Evolutionary conservation across 2,329 filamentous ascomycete species (phyloP).

Genomic region (Fusarium gaditjirri): DNA sequence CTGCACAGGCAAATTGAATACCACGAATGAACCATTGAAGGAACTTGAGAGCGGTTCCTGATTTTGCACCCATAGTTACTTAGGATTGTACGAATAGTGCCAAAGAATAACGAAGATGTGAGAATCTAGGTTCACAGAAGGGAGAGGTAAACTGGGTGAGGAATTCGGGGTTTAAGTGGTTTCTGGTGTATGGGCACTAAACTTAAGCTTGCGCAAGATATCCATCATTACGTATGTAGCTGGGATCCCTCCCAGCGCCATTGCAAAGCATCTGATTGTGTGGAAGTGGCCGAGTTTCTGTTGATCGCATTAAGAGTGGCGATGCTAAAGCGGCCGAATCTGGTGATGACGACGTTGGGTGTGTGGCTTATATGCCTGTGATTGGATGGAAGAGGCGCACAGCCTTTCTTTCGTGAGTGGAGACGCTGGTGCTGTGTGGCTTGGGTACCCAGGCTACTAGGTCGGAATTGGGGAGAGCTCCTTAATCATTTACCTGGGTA

Average conservation of each 20-base stretch:
- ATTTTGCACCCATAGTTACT: conserved; percentile 46
- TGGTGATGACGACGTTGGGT: conserved; percentile 29
- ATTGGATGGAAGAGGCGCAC: conserved; percentile 21
- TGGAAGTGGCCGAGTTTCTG: conserved; percentile 7
- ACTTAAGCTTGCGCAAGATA: conserved; percentile 27
- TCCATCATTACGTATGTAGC: conserved; percentile 37
- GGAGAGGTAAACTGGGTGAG: not conserved
- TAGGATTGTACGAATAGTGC: not conserved
- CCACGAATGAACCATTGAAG: conserved; percentile 77
- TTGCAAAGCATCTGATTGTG: conserved; percentile 25
- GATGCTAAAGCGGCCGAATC: conserved; percentile 11
- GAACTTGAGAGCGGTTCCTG: conserved; percentile 70
- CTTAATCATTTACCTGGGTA: not conserved
- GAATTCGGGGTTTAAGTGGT: conserved; percentile 28
- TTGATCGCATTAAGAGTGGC: conserved; percentile 26
- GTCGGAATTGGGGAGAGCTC: not conserved
- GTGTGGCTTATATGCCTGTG: conserved; percentile 23
- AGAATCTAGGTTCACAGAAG: not conserved
- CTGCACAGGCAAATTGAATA: conserved; percentile 77
- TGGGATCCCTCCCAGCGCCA: not conserved
- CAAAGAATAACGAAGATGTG: not conserved
- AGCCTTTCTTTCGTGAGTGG: conserved; percentile 33
- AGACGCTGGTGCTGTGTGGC: conserved; percentile 15
- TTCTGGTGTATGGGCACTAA: not conserved
- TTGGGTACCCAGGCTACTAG: not conserved